phyloP scores from a whole-genome alignment of 2,329 filamentous ascomycete species.

The Apiospora arundinis region DNA sequence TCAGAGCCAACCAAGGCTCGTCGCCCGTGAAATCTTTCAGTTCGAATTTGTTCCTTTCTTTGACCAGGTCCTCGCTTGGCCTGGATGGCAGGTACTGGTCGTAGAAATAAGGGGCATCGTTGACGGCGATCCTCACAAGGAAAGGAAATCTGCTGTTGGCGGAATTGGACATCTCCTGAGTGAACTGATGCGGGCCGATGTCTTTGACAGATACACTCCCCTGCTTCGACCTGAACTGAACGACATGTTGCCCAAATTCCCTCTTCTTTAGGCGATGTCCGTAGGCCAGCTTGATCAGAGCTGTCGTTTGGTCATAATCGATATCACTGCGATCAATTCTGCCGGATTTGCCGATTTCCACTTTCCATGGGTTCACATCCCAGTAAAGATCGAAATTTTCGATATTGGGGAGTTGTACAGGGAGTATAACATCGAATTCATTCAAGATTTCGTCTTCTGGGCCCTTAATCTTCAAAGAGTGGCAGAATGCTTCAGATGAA shows the following conservation, averaged over 20 bases:
- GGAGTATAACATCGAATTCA: conserved; percentile 52
- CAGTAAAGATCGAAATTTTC: conserved; percentile 48
- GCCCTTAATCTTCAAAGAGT: conserved; percentile 44
- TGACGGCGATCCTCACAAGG: conserved; percentile 49
- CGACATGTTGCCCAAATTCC: conserved; percentile 45
- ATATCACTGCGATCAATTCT: conserved; percentile 29
- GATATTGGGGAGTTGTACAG: conserved; percentile 47
- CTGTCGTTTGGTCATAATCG: conserved; percentile 50
- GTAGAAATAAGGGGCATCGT: conserved; percentile 48
- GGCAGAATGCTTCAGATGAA: conserved; percentile 38
- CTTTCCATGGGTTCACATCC: conserved; percentile 45
- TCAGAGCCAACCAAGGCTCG: conserved; percentile 56
- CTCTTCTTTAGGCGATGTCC: conserved; percentile 51
- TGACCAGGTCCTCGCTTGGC: conserved; percentile 49
- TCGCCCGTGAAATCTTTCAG: conserved; percentile 50
- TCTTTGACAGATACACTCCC: conserved; percentile 32
- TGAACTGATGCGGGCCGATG: conserved; percentile 28
- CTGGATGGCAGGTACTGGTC: conserved; percentile 49
- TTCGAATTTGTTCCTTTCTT: conserved; percentile 27
- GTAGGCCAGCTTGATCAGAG: conserved; percentile 55
- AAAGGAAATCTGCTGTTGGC: conserved; percentile 31
- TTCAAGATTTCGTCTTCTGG: conserved; percentile 38
- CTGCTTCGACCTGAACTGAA: conserved; percentile 46
- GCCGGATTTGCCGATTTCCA: conserved; percentile 38
- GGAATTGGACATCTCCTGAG: conserved; percentile 5